These are phyloP conservation scores for Pisolithus sp. DNA, from an alignment of 768 basidiomycete species.

Conservation along the genomic window DNA sequence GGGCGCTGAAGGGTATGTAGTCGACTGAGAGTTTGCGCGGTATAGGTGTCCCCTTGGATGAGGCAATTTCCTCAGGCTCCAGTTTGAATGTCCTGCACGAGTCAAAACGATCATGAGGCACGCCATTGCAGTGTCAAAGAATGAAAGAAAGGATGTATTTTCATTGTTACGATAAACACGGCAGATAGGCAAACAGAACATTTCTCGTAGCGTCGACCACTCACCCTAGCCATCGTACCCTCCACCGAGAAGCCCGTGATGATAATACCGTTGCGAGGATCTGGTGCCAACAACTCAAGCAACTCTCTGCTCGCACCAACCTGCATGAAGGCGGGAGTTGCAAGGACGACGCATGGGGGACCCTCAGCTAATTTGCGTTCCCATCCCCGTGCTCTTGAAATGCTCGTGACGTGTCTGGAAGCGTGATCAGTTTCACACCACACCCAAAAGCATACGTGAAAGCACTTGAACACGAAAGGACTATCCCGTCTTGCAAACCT, in stretches of 20 bases:
- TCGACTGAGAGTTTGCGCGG: slow-evolving; percentile 86
- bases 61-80: slow-evolving; percentile 84
- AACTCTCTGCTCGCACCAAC: slow-evolving; percentile 85
- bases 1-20: slow-evolving; percentile 92
- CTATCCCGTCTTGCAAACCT: slow-evolving; percentile 93
- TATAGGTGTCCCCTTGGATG: slow-evolving; percentile 70
- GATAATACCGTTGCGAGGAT: slow-evolving; percentile 88
- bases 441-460: slow-evolving; percentile 11
- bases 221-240: slow-evolving; percentile 93
- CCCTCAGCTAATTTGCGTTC: slow-evolving; percentile 86
- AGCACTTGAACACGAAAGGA: slow-evolving; percentile 95
- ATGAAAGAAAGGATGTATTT: slow-evolving; percentile 23
- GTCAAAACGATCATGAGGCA: slow-evolving; percentile 2
- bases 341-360: slow-evolving; percentile 91
- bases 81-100: slow-evolving; percentile 75
- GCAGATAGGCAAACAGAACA: not conserved
- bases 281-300: slow-evolving; percentile 92
- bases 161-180: slow-evolving; percentile 2
- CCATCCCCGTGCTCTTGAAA: slow-evolving; percentile 70
- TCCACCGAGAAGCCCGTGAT: slow-evolving; percentile 96
- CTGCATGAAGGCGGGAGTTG: slow-evolving; percentile 91
- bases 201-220: slow-evolving; percentile 29
- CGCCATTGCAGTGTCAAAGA: not conserved
- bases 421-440: not conserved
- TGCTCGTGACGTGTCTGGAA: slow-evolving; percentile 68